phyloP scores from a whole-genome alignment of 1,284 basidiomycete genomes.

The Cryptococcus sp. region DNA sequence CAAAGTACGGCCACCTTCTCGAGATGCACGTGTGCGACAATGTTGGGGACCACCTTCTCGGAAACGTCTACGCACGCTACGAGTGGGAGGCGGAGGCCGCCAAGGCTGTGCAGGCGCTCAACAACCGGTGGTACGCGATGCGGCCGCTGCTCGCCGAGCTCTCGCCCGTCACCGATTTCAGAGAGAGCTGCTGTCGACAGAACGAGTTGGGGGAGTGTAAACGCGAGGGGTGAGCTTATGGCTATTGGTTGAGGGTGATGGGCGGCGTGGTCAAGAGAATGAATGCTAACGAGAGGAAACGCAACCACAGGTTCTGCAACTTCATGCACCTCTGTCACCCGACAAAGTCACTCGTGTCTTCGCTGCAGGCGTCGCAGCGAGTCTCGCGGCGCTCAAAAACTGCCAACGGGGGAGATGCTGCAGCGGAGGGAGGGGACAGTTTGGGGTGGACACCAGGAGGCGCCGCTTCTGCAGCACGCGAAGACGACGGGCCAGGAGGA shows the following conservation, averaged over 20 bases:
- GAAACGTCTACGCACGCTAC: conserved; percentile 97
- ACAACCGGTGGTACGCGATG: conserved; percentile 97
- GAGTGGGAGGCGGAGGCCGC: conserved; percentile 99
- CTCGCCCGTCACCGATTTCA: conserved; percentile 97
- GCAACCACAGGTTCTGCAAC: conserved; percentile 68
- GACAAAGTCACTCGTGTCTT: conserved; percentile 72
- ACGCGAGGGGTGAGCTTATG: conserved; percentile 64
- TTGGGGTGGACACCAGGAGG: conserved; percentile 44
- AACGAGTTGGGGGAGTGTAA: conserved; percentile 97
- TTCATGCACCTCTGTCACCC: conserved; percentile 96
- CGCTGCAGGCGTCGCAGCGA: conserved; percentile 75
- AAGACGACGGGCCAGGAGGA: conserved; percentile 18
- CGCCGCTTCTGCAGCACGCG: conserved; percentile 5
- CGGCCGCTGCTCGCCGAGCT: conserved; percentile 97
- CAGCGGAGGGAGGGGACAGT: conserved; percentile 20
- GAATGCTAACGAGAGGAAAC: not conserved
- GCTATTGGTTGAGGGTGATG: not conserved
- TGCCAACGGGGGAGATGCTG: conserved; percentile 23
- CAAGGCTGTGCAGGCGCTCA: conserved; percentile 84
- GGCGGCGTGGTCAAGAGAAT: not conserved
- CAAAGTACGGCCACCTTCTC: conserved; percentile 90
- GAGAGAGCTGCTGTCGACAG: conserved; percentile 97
- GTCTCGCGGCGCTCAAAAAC: conserved; percentile 62
- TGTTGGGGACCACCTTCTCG: conserved; percentile 96
- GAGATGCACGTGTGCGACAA: conserved; percentile 99